Evolutionary conservation across 2,329 filamentous ascomycete genomes (phyloP).

Genomic region (Neobulgaria alba): DNA sequence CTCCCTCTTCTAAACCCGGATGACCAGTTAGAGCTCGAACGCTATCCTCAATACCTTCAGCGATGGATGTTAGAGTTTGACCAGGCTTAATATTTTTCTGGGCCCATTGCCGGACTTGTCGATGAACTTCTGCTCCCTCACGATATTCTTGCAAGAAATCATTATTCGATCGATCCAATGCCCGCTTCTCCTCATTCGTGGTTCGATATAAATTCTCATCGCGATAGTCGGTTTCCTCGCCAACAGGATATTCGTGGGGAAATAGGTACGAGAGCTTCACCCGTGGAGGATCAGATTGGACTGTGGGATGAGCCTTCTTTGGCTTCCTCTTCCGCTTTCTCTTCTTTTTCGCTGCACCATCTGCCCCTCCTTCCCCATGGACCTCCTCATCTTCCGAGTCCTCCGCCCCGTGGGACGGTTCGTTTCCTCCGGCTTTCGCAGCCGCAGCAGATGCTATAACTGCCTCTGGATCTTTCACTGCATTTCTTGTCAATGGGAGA

Average conservation of each 20-base stretch:
- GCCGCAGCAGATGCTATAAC: conserved; percentile 22
- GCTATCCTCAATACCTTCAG: conserved; percentile 78
- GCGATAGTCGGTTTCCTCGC: conserved; percentile 69
- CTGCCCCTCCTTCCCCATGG: conserved; percentile 32
- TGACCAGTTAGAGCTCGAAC: conserved; percentile 72
- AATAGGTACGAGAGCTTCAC: conserved; percentile 68
- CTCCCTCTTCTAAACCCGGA: conserved; percentile 66
- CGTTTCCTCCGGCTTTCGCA: conserved; percentile 20
- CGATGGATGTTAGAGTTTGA: conserved; percentile 71
- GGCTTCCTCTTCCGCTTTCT: conserved; percentile 69
- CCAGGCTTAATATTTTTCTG: conserved; percentile 75
- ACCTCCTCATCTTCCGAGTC: conserved; percentile 45
- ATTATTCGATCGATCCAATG: conserved; percentile 71
- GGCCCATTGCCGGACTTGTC: conserved; percentile 77
- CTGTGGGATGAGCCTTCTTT: conserved; percentile 55
- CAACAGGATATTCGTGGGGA: conserved; percentile 64
- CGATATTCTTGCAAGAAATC: conserved; percentile 77
- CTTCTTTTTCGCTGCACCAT: conserved; percentile 48
- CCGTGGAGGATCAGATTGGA: conserved; percentile 69
- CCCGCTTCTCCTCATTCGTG: conserved; percentile 75
- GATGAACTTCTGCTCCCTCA: conserved; percentile 79
- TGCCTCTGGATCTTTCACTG: conserved; percentile 27
- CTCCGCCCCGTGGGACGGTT: conserved; percentile 27
- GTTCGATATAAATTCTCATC: conserved; percentile 73
- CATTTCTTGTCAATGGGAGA: conserved; percentile 4